Conservation (phyloP, 768 basidiomycete genomes). For the Nidularia pulvinata region DNA sequence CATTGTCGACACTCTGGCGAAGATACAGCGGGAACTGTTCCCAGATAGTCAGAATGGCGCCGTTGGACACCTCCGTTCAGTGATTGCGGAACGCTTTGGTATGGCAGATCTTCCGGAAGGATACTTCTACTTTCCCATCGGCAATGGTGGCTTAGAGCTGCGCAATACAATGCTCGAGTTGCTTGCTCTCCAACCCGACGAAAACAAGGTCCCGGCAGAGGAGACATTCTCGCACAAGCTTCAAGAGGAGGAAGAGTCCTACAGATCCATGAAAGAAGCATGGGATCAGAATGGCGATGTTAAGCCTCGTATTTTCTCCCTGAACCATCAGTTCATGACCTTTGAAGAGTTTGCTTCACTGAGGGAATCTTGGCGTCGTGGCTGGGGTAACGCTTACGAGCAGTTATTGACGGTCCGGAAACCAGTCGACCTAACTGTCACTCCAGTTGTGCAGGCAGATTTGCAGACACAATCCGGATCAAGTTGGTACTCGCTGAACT, state of each 20-base stretch:
- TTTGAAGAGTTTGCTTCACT: slow-evolving; percentile 23
- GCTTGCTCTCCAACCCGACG: slow-evolving; percentile 19
- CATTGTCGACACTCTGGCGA: slow-evolving; percentile 24
- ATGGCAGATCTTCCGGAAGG: slow-evolving; percentile 32
- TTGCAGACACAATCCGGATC: not conserved
- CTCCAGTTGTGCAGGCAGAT: slow-evolving; percentile 10
- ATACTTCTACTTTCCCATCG: slow-evolving; percentile 36
- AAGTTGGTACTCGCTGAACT: slow-evolving; percentile 11
- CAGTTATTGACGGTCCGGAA: slow-evolving; percentile 16
- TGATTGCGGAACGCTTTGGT: slow-evolving; percentile 20
- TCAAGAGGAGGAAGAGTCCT: slow-evolving; percentile 18
- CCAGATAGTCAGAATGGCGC: slow-evolving; percentile 13
- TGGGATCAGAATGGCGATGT: slow-evolving; percentile 15
- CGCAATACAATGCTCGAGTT: slow-evolving; percentile 35
- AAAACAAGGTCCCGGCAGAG: slow-evolving; percentile 9
- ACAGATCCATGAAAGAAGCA: slow-evolving; percentile 15
- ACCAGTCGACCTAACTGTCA: slow-evolving; percentile 2
- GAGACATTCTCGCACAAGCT: slow-evolving; percentile 15
- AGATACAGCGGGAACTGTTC: slow-evolving; percentile 31
- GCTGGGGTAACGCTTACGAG: slow-evolving; percentile 20
- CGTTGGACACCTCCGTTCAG: slow-evolving; percentile 14
- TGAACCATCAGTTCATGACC: slow-evolving; percentile 16
- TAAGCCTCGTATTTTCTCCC: not conserved
- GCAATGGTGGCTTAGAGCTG: slow-evolving; percentile 32
- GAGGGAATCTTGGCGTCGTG: slow-evolving; percentile 14